Base-by-base conservation (phyloP, 768 basidiomycete genomes). In the Leccinum longicurvipes region DNA sequence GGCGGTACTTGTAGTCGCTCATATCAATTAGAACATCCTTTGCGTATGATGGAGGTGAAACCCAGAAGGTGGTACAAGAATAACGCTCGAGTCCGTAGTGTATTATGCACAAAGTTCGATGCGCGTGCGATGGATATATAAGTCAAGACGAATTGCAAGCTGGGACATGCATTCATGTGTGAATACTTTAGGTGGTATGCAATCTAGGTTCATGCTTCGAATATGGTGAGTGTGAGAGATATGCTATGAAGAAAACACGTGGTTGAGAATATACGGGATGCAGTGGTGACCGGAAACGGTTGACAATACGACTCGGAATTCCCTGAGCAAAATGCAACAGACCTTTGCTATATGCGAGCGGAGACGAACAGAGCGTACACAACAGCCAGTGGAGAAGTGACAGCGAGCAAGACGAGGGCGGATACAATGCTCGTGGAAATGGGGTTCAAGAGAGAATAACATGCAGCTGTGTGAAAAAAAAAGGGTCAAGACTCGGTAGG, bases 41-140 rank as follows among this genome's bases (percentile, higher is more conserved):
- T 39, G 21, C 45, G 51, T 60, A n/a, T n/a, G n/a, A 4, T 48
- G 48, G 25, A 50, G 23, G 48, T 49, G 57, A 56, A 48, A 51
- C 57, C 48, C 39, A 49, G 32, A 9, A 12, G 34, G 23, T 19
- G n/a, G 47, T 64, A 57, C 66, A 65, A 66, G 57, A 67, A 63
- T 41, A 58, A 36, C 9, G 39, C 12, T 21, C 51, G 49, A 49
- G 47, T 63, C 53, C 47, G 32, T 50, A 56, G 19, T 54, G 45
- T 51, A 41, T 49, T 60, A 31, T 52, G 55, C 53, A 46, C 53
- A 48, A 57, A 48, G 66, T 57, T 63, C 51, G 49, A 50, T 49
- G 47, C 46, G 45, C 7, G 39, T 56, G 50, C 36, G 3, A n/a
- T 57, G 51, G 42, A 39, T 56, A 50, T 53, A 54, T 52, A 48